Base-by-base conservation (phyloP, 768 basidiomycete species). In the Mycena polygramma region DNA sequence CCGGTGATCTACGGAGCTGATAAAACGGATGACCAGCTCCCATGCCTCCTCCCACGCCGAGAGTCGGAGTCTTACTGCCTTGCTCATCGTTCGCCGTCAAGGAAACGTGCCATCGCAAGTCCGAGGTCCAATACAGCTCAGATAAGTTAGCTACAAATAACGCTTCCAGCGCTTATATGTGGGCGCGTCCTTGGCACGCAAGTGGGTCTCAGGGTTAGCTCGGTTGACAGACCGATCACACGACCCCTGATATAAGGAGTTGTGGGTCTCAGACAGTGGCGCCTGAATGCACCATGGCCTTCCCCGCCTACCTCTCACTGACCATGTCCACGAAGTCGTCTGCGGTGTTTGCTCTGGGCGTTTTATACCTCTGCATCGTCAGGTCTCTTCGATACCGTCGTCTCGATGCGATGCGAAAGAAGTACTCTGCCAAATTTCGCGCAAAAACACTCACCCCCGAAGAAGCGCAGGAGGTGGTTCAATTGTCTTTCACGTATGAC, bases 381-480 rank as follows among this genome's bases (percentile, higher is more conserved):
- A 79, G 81, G 20, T 46, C 74, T 13, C 74, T 84, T 9, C 84
- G 87, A 9, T 87, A 83, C 82, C 75, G 82, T 46, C 77, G 83
- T 11, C 85, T 83, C 75, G 75, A 85, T 54, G 79, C 77, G 1
- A 77, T 87, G 14, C 86, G 87, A 70, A 73, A 66, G 41, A 80
- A 84, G 73, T 87, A 83, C 64, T 73, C 74, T 15, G 71, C 71
- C 1, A 85, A 82, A 69, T 81, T 77, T 71, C 68, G 79, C 26
- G 73, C 72, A 0, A 68, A 78, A 19, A 75, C 65, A 2, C 77
- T 88, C 52, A 86, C 84, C 2, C 81, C 83, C 0, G 82, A 81
- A 58, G 86, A 87, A 53, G 86, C 86, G 1, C 87, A 87, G 75
- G 75, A 80, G 39, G 80, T 88, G 35, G 71, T 84, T 24, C 75